Evolutionary conservation across 2,329 filamentous ascomycete species (phyloP).

Genomic region (Macrophomina phaseolina): DNA sequence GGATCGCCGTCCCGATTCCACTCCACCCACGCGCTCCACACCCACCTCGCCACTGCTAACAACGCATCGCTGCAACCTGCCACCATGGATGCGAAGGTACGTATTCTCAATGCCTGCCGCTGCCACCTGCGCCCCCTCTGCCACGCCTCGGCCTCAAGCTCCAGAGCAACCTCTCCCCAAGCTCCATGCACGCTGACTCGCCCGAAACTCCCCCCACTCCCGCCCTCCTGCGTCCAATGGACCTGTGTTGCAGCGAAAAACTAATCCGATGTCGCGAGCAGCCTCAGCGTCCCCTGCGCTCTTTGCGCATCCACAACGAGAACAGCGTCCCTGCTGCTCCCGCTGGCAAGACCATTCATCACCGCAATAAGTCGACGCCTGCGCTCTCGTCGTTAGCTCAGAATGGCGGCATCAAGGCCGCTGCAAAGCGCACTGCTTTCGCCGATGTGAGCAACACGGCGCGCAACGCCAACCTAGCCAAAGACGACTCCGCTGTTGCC

Average conservation of each 20-base stretch:
- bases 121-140: constrained; percentile 15
- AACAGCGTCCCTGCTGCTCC: constrained; percentile 58
- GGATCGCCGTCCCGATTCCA: constrained; percentile 21
- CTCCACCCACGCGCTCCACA: constrained; percentile 17
- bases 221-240: constrained; percentile 18
- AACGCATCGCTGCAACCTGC: constrained; percentile 19
- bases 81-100: constrained; percentile 55
- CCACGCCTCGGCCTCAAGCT: constrained; percentile 14
- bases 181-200: constrained; percentile 11
- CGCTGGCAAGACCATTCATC: constrained; percentile 65
- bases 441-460: constrained; percentile 79
- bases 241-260: constrained; percentile 23
- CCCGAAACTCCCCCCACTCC: constrained; percentile 22
- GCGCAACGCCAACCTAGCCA: constrained; percentile 44
- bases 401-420: constrained; percentile 64
- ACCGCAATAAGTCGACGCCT: constrained; percentile 80
- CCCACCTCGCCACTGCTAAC: constrained; percentile 31
- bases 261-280: constrained; percentile 43
- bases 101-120: constrained; percentile 28
- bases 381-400: constrained; percentile 63
- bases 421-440: constrained; percentile 78
- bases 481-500: constrained; percentile 62
- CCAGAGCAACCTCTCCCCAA: constrained; percentile 2
- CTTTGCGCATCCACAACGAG: constrained; percentile 71
- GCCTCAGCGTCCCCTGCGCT: constrained; percentile 71